A percentile compares a stretch with the other conserved stretches of the same genome.
Evolutionary conservation across 805 yeast genomes (phyloP).

Genomic region (Candida sakaeoensis): DNA sequence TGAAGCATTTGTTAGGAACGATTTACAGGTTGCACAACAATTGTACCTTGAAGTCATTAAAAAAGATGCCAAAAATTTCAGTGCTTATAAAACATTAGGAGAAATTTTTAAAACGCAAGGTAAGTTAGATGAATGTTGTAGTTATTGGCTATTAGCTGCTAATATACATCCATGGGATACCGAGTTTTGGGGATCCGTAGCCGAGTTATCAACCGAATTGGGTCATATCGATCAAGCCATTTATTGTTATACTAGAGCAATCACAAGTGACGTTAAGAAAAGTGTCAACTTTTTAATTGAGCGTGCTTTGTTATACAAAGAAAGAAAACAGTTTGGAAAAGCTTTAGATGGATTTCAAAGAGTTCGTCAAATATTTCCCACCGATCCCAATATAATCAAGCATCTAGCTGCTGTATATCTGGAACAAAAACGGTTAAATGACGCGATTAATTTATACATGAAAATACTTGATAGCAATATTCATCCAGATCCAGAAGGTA

Average conservation of each 20-base stretch:
- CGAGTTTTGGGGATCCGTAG: slow-evolving; percentile 76
- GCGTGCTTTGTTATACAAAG: slow-evolving; percentile 64
- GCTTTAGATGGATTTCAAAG: slow-evolving; percentile 72
- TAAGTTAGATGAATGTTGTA: slow-evolving; percentile 66
- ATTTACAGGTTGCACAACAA: slow-evolving; percentile 56
- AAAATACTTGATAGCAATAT: slow-evolving; percentile 60
- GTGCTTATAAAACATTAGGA: slow-evolving; percentile 86
- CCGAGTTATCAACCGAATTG: slow-evolving; percentile 57
- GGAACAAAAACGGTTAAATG: slow-evolving; percentile 58
- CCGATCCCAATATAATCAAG: slow-evolving; percentile 54
- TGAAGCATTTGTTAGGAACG: slow-evolving; percentile 69
- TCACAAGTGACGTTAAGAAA: slow-evolving; percentile 15
- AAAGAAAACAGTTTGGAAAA: slow-evolving; percentile 61
- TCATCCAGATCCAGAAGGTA: slow-evolving; percentile 19
- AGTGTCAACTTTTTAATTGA: slow-evolving; percentile 53
- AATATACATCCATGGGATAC: slow-evolving; percentile 72
- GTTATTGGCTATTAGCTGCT: slow-evolving; percentile 80
- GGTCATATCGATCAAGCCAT: slow-evolving; percentile 74
- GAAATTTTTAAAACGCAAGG: slow-evolving; percentile 74
- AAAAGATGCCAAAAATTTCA: slow-evolving; percentile 70
- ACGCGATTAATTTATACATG: slow-evolving; percentile 70
- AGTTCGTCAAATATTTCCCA: slow-evolving; percentile 52
- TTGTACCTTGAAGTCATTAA: slow-evolving; percentile 68
- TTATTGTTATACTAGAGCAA: slow-evolving; percentile 57
- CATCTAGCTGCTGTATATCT: slow-evolving; percentile 53